These are phyloP conservation scores for Homolaphlyctis polyrhiza DNA, from an alignment of 371 early-diverging fungal genomes.

Conservation along the genomic window DNA sequence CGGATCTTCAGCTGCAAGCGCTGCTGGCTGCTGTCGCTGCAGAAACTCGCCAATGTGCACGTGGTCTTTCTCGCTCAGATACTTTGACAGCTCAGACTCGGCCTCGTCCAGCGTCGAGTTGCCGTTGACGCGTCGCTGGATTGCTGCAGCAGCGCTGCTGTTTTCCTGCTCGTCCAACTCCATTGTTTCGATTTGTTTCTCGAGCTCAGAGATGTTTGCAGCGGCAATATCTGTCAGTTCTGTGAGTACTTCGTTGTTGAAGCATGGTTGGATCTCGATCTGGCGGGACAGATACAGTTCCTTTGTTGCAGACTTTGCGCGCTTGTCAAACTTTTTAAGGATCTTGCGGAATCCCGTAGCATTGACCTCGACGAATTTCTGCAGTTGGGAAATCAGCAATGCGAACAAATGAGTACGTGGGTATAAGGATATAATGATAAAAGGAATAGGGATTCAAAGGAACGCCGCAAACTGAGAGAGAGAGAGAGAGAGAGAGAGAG, in stretches of 20 bases:
- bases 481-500: not conserved
- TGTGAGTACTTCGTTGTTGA: conserved; percentile 84
- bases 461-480: not conserved
- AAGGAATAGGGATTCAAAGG: not conserved
- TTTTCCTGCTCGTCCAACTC: conserved; percentile 13
- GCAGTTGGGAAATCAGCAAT: conserved; percentile 6
- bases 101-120: conserved; percentile 46
- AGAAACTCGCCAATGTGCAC: conserved; percentile 55
- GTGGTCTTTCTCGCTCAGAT: conserved; percentile 44
- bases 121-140: conserved; percentile 7
- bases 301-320: conserved; percentile 88
- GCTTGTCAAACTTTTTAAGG: conserved; percentile 97
- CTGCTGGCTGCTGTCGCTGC: conserved; percentile 34
- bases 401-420: not conserved
- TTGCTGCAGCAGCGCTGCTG: not conserved
- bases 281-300: conserved; percentile 92
- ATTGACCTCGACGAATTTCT: conserved; percentile 95
- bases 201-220: conserved; percentile 57
- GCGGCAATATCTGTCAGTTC: conserved; percentile 80
- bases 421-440: not conserved
- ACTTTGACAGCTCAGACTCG: conserved; percentile 57
- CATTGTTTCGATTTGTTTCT: conserved; percentile 42
- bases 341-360: conserved; percentile 94
- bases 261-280: conserved; percentile 92
- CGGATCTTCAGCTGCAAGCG: conserved; percentile 28